These are phyloP conservation scores for Cunninghamia lanceolata DNA, from an alignment of 75 land plant species.

Conservation along the genomic window DNA sequence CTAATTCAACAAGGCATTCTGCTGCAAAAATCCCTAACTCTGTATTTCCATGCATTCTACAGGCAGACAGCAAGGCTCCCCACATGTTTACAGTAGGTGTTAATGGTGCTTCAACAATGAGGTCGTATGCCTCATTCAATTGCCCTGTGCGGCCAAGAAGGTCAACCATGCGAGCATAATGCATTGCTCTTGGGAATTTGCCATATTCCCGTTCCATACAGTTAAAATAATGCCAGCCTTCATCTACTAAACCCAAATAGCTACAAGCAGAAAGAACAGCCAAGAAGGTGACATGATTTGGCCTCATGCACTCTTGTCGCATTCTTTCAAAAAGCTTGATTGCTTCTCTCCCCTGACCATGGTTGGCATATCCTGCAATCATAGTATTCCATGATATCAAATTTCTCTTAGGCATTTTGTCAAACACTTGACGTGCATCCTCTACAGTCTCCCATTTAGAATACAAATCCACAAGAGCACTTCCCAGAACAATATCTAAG, in stretches of 20 bases:
- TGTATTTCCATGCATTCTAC: constrained; percentile 50
- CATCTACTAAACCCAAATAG: constrained; percentile 41
- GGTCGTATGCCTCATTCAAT: constrained; percentile 48
- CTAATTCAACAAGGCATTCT: constrained; percentile 52
- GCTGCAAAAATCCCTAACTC: constrained; percentile 64
- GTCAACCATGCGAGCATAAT: constrained; percentile 69
- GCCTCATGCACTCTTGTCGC: constrained; percentile 40
- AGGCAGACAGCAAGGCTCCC: constrained; percentile 67
- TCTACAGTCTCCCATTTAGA: constrained; percentile 67
- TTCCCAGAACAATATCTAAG: constrained; percentile 41
- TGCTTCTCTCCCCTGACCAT: constrained; percentile 53
- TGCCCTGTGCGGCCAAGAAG: constrained; percentile 56
- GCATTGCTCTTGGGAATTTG: constrained; percentile 54
- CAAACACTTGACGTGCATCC: constrained; percentile 57
- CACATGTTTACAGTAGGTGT: constrained; percentile 45
- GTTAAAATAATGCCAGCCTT: constrained; percentile 49
- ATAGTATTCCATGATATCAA: constrained; percentile 72
- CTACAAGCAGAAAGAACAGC: constrained; percentile 64
- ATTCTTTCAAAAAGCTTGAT: constrained; percentile 44
- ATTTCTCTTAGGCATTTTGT: constrained; percentile 50
- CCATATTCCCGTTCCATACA: constrained; percentile 41
- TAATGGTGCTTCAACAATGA: constrained; percentile 54
- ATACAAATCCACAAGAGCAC: constrained; percentile 60
- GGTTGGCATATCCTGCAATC: constrained; percentile 66
- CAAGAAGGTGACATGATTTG: constrained; percentile 65